Base-by-base conservation (phyloP, 305 asterid genomes). In the Fraxinus ornus region DNA sequence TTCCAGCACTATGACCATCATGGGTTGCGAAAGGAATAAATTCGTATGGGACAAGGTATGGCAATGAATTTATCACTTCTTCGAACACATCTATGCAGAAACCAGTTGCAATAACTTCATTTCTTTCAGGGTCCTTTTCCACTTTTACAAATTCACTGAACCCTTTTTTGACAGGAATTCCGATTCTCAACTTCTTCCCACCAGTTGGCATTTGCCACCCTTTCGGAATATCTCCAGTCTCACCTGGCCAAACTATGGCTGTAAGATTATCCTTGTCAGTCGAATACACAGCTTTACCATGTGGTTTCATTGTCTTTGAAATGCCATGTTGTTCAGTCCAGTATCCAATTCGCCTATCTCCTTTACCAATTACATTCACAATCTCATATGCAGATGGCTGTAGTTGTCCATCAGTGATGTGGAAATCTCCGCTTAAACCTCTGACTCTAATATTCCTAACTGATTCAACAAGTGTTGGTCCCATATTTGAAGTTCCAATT, bases 261-360 rank as follows among this genome's bases (percentile, higher is more conserved):
- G 13, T 7, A 60, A 60, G 70, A 21, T 60, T 7, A 21, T 60
- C 70, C 70, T 60, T 60, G 70, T 60, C 30, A 7, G 70, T 60
- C 9, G 70, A 60, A 60, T 60, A 60, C 70, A 60, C 70, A 60
- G 28, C 70, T 21, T 21, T 21, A 60, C 70, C 70, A 21, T 19
- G 13, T 9, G 70, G 70, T 21, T 60, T 60, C 28, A 60, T 21
- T 21, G 5, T 60, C 30, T 60, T 60, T 22, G 70, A 60, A 60
- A 60, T 60, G 70, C 70, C 70, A 60, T 21, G 70, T 60, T 60
- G 70, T 60, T 60, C 70, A 21, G 70, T 60, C 70, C 70, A 60
- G 70, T 60, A 60, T 21, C 70, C 70, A 60, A 60, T 21, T 60
- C 5, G 4, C 70, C 30, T 60, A 0, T 21, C 70, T 60, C 70